These are phyloP conservation scores for Aspergillus funiculosus DNA, from an alignment of 495 filamentous ascomycete genomes.

Conservation along the genomic window DNA sequence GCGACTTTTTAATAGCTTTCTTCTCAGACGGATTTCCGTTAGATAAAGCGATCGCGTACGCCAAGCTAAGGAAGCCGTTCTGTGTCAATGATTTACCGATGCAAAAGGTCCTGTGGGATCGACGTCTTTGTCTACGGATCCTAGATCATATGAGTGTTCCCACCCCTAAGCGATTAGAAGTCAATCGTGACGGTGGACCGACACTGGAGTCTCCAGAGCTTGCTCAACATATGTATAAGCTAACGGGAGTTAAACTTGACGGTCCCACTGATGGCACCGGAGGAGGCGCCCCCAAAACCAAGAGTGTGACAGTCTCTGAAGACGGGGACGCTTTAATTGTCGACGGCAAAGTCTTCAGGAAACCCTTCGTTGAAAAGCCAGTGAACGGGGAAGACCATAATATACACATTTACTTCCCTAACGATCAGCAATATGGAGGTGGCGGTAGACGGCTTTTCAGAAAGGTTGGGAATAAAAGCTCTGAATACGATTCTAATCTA, in stretches of 20 bases:
- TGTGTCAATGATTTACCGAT: slow-evolving; percentile 97
- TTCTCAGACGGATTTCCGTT: slow-evolving; percentile 96
- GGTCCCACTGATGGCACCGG: slow-evolving; percentile 68
- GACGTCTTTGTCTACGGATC: slow-evolving; percentile 78
- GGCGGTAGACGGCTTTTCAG: slow-evolving; percentile 90
- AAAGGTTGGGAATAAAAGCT: slow-evolving; percentile 97
- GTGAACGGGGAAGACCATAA: slow-evolving; percentile 99
- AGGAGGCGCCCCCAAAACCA: slow-evolving; percentile 49
- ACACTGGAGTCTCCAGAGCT: slow-evolving; percentile 67
- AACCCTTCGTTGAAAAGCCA: slow-evolving; percentile 98
- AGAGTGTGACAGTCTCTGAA: slow-evolving; percentile 75
- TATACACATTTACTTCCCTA: slow-evolving; percentile 94
- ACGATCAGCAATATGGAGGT: slow-evolving; percentile 64
- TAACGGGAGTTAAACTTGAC: slow-evolving; percentile 73
- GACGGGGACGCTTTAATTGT: slow-evolving; percentile 80
- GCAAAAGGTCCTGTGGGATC: slow-evolving; percentile 98
- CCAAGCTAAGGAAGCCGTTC: slow-evolving; percentile 83
- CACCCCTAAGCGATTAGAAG: slow-evolving; percentile 83
- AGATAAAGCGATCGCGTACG: slow-evolving; percentile 95
- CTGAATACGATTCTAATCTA: slow-evolving; percentile 77
- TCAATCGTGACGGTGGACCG: slow-evolving; percentile 91
- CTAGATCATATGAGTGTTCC: slow-evolving; percentile 84
- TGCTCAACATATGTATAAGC: slow-evolving; percentile 67
- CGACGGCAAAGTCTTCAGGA: slow-evolving; percentile 72
- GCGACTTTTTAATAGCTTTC: slow-evolving; percentile 95